A percentile compares a stretch with the other conserved stretches of the same genome.
Conservation (phyloP, 306 rosid genomes). For the Prunus kanzakura region DNA sequence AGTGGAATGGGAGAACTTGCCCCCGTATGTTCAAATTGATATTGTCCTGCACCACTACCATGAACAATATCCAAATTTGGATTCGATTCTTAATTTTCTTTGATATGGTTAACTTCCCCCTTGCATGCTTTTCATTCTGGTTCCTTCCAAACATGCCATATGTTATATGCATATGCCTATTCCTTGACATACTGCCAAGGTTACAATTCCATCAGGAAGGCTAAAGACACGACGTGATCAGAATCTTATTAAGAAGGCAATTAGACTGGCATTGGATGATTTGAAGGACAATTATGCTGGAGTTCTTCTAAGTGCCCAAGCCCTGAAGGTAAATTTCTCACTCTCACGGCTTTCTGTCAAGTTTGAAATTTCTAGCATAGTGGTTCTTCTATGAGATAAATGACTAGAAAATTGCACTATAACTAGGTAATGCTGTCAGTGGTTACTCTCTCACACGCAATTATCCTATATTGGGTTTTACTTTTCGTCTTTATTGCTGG, state of each 20-base stretch:
- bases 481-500: neutral
- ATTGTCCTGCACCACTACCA: conserved; percentile 71
- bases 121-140: neutral
- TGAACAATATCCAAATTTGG: conserved; percentile 51
- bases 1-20: conserved; percentile 71
- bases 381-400: neutral
- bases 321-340: conserved; percentile 55
- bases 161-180: conserved; percentile 15
- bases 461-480: neutral
- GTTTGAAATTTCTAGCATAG: neutral
- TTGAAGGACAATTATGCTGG: conserved; percentile 74
- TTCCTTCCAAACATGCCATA: conserved; percentile 1
- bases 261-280: conserved; percentile 73
- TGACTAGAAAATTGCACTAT: neutral
- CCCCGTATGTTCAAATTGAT: conserved; percentile 52
- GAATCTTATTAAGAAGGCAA: conserved; percentile 60
- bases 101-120: neutral
- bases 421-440: neutral
- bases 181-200: conserved; percentile 67
- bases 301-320: conserved; percentile 71
- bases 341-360: neutral
- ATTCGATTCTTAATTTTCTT: neutral
- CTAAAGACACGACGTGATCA: conserved; percentile 40
- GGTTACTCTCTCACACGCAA: neutral
- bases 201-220: conserved; percentile 35